Percentiles rank a stretch among this genome's conserved stretches.
phyloP scores from a whole-genome alignment of 208 protist genomes.

The Leishmania martiniquensis region DNA sequence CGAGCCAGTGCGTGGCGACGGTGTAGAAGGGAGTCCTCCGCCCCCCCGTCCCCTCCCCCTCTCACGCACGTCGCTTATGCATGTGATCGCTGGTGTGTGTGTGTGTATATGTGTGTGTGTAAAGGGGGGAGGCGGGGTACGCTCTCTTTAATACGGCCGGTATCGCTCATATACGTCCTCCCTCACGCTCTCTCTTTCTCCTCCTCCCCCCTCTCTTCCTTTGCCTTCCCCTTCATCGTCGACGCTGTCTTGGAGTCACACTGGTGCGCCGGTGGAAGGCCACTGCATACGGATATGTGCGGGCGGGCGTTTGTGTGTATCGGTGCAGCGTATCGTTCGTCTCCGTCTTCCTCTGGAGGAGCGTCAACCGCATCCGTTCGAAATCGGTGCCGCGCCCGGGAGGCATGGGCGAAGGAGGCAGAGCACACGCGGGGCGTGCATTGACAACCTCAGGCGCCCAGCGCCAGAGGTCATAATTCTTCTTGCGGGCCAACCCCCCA shows the following conservation, averaged over 20 bases:
- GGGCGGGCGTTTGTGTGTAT: constrained; percentile 1
- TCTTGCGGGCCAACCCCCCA: no score
- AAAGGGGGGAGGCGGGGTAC: neutral
- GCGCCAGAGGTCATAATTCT: neutral
- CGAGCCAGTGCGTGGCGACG: neutral
- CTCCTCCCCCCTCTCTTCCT: neutral
- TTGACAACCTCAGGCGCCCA: neutral
- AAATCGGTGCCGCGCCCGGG: neutral
- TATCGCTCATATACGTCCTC: neutral
- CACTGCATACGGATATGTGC: neutral
- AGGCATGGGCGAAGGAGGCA: neutral
- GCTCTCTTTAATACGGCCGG: no score
- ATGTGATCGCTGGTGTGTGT: neutral
- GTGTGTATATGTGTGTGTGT: no score
- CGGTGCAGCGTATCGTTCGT: neutral
- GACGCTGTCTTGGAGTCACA: neutral
- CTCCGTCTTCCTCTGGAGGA: neutral
- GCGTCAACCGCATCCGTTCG: neutral
- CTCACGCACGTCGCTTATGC: neutral
- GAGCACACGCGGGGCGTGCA: neutral
- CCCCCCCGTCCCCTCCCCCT: neutral
- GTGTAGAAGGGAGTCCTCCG: neutral
- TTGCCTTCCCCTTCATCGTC: neutral
- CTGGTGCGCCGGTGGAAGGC: no score
- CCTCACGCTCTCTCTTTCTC: neutral